Percentiles rank a stretch among this genome's conserved stretches.
Conservation (phyloP, 768 basidiomycete species). For the Kwoniella dendrophila region DNA sequence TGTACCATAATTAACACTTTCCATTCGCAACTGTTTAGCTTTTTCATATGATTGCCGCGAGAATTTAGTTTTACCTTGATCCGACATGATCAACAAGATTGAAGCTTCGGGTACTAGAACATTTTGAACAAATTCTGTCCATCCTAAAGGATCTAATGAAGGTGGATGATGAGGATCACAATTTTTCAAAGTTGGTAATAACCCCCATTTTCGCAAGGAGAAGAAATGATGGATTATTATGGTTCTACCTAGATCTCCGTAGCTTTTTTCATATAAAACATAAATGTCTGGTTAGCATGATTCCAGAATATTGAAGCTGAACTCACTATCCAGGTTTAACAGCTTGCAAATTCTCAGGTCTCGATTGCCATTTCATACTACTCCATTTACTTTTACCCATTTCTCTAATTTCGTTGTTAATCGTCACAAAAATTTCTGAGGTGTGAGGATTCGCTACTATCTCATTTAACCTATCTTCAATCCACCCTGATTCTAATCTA, state of each 20-base stretch:
- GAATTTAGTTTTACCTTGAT: slow-evolving; percentile 60
- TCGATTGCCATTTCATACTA: slow-evolving; percentile 17
- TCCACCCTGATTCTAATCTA: slow-evolving; percentile 27
- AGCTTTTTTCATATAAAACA: slow-evolving; percentile 23
- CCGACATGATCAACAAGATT: slow-evolving; percentile 76
- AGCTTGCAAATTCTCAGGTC: slow-evolving; percentile 16
- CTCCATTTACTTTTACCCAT: slow-evolving; percentile 34
- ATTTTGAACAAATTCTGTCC: slow-evolving; percentile 75
- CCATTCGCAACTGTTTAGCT: slow-evolving; percentile 61
- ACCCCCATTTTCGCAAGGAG: slow-evolving; percentile 26
- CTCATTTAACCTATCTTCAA: slow-evolving; percentile 22
- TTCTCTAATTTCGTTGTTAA: slow-evolving; percentile 18
- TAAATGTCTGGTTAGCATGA: neutral
- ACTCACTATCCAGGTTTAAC: slow-evolving; percentile 49
- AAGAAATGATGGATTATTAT: slow-evolving; percentile 35
- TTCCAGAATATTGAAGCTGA: neutral
- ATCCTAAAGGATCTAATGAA: slow-evolving; percentile 61
- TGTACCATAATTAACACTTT: slow-evolving; percentile 80
- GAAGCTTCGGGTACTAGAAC: slow-evolving; percentile 90
- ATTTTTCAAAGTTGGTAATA: slow-evolving; percentile 11
- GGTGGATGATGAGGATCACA: neutral
- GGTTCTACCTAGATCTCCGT: slow-evolving; percentile 36
- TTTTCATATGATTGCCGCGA: slow-evolving; percentile 35
- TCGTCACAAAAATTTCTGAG: slow-evolving; percentile 30
- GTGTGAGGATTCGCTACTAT: slow-evolving; percentile 29